These are phyloP conservation scores for Ichthyophthirius multifiliis DNA, from an alignment of 169 alveolate species.

Conservation along the genomic window DNA sequence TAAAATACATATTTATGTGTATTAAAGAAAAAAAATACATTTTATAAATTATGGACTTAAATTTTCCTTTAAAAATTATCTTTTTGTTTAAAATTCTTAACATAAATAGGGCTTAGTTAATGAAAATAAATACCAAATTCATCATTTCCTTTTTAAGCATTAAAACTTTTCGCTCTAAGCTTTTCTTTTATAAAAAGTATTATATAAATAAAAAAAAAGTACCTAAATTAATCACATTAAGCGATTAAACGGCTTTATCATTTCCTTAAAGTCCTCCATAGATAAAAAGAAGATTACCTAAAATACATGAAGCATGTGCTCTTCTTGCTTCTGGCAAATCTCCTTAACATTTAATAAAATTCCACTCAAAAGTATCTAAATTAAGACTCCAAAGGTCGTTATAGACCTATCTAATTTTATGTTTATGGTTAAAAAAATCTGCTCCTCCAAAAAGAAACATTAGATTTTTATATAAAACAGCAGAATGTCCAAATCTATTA, in stretches of 20 bases:
- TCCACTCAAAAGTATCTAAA: background rate
- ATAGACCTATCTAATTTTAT: background rate
- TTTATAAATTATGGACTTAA: background rate
- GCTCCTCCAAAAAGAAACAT: background rate
- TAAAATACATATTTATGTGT: background rate
- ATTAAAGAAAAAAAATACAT: background rate
- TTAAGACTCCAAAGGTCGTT: background rate
- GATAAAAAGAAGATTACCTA: background rate
- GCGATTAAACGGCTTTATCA: background rate
- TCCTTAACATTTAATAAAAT: background rate
- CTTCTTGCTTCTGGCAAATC: background rate
- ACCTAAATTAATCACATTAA: background rate
- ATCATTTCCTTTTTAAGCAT: background rate
- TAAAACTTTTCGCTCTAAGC: background rate
- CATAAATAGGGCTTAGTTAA: background rate
- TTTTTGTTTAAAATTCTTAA: background rate
- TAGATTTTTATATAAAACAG: background rate
- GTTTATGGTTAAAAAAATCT: background rate
- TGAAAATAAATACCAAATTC: background rate
- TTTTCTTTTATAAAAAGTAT: background rate
- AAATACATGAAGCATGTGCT: background rate
- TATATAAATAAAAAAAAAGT: background rate
- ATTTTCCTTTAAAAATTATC: background rate
- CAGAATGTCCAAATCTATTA: background rate
- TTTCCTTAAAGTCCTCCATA: background rate